Conservation (phyloP, 2,329 filamentous ascomycete genomes). For the Cytospora chrysosperma region DNA sequence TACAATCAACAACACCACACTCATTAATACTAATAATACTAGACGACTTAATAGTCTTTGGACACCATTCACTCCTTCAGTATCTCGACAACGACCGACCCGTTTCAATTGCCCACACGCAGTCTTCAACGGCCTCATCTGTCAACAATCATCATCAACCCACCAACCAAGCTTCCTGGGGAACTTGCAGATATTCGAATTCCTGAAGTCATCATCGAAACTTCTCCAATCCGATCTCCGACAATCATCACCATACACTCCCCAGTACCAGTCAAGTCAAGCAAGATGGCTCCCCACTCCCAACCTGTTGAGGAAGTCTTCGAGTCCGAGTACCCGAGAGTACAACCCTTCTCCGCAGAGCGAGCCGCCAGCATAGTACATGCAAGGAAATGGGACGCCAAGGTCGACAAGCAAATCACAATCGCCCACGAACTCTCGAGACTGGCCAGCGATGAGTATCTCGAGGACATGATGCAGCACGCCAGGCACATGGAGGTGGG, state of each 20-base stretch:
- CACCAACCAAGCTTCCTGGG: conserved; percentile 50
- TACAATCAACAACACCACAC: conserved; percentile 40
- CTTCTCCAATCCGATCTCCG: conserved; percentile 24
- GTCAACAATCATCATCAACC: conserved; percentile 11
- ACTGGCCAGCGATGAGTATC: conserved; percentile 82
- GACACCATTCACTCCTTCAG: conserved; percentile 10
- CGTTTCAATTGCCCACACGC: conserved; percentile 32
- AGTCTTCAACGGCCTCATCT: conserved; percentile 28
- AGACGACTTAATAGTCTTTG: conserved; percentile 35
- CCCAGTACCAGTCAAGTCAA: conserved; percentile 25
- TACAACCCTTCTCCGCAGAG: conserved; percentile 23
- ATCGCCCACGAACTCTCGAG: conserved; percentile 87
- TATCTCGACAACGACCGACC: conserved; percentile 6
- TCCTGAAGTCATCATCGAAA: background rate
- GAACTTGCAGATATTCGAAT: conserved; percentile 38
- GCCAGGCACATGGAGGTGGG: conserved; percentile 91
- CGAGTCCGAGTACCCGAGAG: conserved; percentile 21
- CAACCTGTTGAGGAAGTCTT: conserved; percentile 33
- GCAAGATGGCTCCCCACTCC: conserved; percentile 35
- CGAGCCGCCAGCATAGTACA: conserved; percentile 22
- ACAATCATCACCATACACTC: conserved; percentile 28
- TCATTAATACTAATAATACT: conserved; percentile 59
- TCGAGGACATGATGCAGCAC: conserved; percentile 90
- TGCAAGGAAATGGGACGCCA: conserved; percentile 25
- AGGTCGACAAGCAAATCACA: conserved; percentile 72